Evolutionary conservation across 805 yeast genomes (phyloP), one percentile per base, ranked within the genome.

Genomic region (Tetrapisispora phaffii): DNA sequence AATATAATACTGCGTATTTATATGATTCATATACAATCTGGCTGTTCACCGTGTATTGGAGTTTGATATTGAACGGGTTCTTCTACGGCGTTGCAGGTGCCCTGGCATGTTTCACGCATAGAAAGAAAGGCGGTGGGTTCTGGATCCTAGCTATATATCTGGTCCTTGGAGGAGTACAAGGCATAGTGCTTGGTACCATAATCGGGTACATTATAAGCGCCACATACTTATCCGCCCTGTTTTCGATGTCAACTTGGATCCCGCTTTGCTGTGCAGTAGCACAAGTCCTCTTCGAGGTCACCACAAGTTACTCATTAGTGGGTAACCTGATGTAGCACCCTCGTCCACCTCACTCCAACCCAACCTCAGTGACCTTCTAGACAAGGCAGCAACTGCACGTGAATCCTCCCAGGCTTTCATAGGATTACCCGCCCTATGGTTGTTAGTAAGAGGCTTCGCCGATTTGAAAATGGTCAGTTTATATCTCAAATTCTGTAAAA

Each of bases 161-260:
- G 0, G 20, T 72, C 0, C 57, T 77, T 22, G 93, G 88, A 0
- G 70, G 77, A 6, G 53, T 74, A 0, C 85, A 79, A 54, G 96
- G 84, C 0, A 68, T 85, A 36, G 65, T 79, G 2, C 68, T 81
- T 1, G 97, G 97, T 0, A 77, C 89, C 1, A 70, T 86, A 6
- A 72, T 84, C 34, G 97, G 96, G 0, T 68, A 88, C 12, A 59
- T 93, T 50, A 59, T 85, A 16, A 81, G 81, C 31, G 84, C 87
- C 1, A 74, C 88, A 7, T 89, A 89, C 65, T 70, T 74, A 44
- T 79, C 95, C 0, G 95, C 95, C 0, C 72, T 82, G 21, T 78
- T 90, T 55, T 75, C 83, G 20, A 85, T 93, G 94, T 82, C 94
- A 12, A 85, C 97, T 0, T 90, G 98, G 98, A 78, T 90, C 7